Evolutionary conservation across 805 yeast genomes (phyloP).

Genomic region (Candida anglica): DNA sequence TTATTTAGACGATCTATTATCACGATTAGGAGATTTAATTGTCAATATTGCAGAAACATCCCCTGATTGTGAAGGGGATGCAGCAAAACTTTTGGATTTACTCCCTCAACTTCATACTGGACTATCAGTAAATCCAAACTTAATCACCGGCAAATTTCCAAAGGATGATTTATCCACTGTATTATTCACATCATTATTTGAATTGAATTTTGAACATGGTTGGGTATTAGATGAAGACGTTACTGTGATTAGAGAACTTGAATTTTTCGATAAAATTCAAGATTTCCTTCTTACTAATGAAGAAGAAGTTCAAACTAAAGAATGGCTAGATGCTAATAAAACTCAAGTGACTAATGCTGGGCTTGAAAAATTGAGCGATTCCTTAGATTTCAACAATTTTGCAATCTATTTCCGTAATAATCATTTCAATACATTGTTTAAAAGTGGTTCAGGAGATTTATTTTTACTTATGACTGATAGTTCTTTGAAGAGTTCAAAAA

Average conservation of each 20-base stretch:
- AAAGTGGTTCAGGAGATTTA: constrained; percentile 43
- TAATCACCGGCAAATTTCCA: constrained; percentile 49
- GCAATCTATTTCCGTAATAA: constrained; percentile 84
- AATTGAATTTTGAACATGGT: constrained; percentile 70
- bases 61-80: not conserved
- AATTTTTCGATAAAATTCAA: constrained; percentile 54
- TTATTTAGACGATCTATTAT: constrained; percentile 37
- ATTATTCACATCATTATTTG: constrained; percentile 52
- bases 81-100: constrained; percentile 39
- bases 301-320: constrained; percentile 12
- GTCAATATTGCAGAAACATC: constrained; percentile 30
- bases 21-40: constrained; percentile 46
- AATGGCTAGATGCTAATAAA: constrained; percentile 53
- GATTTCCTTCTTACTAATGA: constrained; percentile 39
- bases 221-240: constrained; percentile 42
- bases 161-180: constrained; percentile 48
- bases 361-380: constrained; percentile 38
- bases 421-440: constrained; percentile 74
- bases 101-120: constrained; percentile 71
- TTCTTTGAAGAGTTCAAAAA: constrained; percentile 47
- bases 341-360: constrained; percentile 80
- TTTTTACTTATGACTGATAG: constrained; percentile 72
- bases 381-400: constrained; percentile 49
- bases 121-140: constrained; percentile 64
- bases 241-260: constrained; percentile 15